phyloP scores from a whole-genome alignment of 345 rosid species.

The Mangifera indica region DNA sequence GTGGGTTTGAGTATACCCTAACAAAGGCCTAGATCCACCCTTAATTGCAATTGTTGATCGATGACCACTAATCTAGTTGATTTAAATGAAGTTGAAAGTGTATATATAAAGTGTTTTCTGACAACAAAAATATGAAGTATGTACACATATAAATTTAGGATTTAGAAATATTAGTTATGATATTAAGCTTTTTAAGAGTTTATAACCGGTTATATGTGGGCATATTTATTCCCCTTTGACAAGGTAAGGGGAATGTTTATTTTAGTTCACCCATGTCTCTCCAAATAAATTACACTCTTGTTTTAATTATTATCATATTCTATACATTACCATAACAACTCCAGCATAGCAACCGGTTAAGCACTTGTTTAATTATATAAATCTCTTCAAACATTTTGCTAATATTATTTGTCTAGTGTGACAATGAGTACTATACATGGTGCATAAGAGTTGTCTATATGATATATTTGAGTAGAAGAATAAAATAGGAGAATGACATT shows the following conservation, averaged over 20 bases:
- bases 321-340: slow-evolving; percentile 20
- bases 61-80: slow-evolving; percentile 19
- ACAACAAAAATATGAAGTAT: too few relatives aligned
- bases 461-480: too few relatives aligned
- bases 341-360: slow-evolving; percentile 10
- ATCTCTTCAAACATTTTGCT: neutral
- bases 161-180: neutral
- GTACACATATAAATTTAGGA: neutral
- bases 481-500: too few relatives aligned
- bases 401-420: neutral
- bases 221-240: slow-evolving; percentile 32
- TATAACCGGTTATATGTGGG: slow-evolving; percentile 15
- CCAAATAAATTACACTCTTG: slow-evolving; percentile 11
- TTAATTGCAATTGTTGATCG: slow-evolving; percentile 16
- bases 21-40: too few relatives aligned
- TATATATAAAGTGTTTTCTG: too few relatives aligned
- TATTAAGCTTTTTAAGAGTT: neutral
- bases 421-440: neutral
- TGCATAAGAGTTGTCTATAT: too few relatives aligned
- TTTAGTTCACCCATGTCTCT: slow-evolving; percentile 24
- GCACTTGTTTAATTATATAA: slow-evolving; percentile 23
- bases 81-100: neutral
- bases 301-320: neutral
- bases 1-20: too few relatives aligned
- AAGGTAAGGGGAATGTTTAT: slow-evolving; percentile 24